Conservation (phyloP, 257 asterid species). For the Leonotis leonurus region DNA sequence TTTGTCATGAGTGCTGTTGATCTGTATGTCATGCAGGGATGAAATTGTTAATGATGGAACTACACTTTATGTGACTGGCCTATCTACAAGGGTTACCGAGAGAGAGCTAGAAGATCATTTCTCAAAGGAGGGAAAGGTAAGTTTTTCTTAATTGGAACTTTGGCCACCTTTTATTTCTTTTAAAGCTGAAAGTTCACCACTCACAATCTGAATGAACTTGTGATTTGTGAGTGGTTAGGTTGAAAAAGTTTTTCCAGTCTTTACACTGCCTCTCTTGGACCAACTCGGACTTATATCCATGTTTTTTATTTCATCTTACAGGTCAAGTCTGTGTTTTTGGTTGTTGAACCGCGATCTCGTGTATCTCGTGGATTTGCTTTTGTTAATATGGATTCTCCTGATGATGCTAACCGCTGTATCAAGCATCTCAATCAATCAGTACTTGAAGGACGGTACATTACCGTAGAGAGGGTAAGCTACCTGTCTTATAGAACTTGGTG, state of each 20-base stretch:
- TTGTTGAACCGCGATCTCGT: slow-evolving; percentile 89
- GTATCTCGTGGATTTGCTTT: slow-evolving; percentile 96
- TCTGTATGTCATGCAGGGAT: slow-evolving; percentile 25
- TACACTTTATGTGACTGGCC: slow-evolving; percentile 91
- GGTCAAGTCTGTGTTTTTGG: slow-evolving; percentile 84
- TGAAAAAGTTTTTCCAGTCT: background rate
- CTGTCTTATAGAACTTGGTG: slow-evolving; percentile 25
- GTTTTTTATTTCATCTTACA: slow-evolving; percentile 14
- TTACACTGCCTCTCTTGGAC: background rate
- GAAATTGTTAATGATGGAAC: slow-evolving; percentile 63
- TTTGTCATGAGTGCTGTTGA: background rate
- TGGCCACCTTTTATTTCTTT: background rate
- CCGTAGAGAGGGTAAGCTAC: slow-evolving; percentile 85
- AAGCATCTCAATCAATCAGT: slow-evolving; percentile 91
- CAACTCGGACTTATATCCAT: background rate
- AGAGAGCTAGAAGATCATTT: slow-evolving; percentile 97
- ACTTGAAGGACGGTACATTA: slow-evolving; percentile 88
- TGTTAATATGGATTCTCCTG: slow-evolving; percentile 67
- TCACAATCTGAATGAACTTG: background rate
- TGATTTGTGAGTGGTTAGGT: background rate
- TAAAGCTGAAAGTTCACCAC: background rate
- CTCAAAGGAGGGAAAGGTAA: slow-evolving; percentile 93
- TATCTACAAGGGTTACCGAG: slow-evolving; percentile 89
- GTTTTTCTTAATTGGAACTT: slow-evolving; percentile 12
- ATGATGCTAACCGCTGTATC: slow-evolving; percentile 86